These are phyloP conservation scores for Sporobolus alterniflorus DNA, from an alignment of 202 grass and related monocot genomes.

Conservation along the genomic window DNA sequence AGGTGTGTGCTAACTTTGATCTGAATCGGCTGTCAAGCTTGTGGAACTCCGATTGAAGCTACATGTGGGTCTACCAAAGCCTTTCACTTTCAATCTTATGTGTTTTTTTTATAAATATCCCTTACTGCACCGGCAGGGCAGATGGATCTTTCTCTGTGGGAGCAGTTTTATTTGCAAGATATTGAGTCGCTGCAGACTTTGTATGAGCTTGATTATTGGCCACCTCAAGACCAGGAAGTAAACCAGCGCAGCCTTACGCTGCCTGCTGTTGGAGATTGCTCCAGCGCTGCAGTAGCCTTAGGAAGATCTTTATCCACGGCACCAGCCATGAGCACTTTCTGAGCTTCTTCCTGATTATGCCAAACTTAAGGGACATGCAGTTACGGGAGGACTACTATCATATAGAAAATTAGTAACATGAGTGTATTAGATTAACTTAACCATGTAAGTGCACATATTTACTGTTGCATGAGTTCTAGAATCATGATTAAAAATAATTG, in stretches of 20 bases:
- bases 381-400: constrained; percentile 94
- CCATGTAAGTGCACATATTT: too few relatives aligned
- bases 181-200: constrained; percentile 55
- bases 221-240: constrained; percentile 94
- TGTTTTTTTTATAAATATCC: too few relatives aligned
- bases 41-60: too few relatives aligned
- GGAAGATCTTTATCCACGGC: constrained; percentile 96
- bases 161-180: constrained; percentile 85
- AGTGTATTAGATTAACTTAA: too few relatives aligned
- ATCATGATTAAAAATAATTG: too few relatives aligned
- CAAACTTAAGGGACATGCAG: constrained; percentile 76
- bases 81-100: too few relatives aligned
- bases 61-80: too few relatives aligned
- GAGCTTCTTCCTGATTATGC: constrained; percentile 75
- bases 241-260: constrained; percentile 84
- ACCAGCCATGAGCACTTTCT: constrained; percentile 94
- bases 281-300: constrained; percentile 49
- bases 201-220: constrained; percentile 97
- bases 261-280: constrained; percentile 68
- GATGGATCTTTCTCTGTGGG: constrained; percentile 94
- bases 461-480: too few relatives aligned
- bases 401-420: too few relatives aligned
- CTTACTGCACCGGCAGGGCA: constrained; percentile 87
- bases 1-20: too few relatives aligned
- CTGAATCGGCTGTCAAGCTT: too few relatives aligned